Conservation (phyloP, 2,329 filamentous ascomycete species). For the Aspergillus fumigatus region DNA sequence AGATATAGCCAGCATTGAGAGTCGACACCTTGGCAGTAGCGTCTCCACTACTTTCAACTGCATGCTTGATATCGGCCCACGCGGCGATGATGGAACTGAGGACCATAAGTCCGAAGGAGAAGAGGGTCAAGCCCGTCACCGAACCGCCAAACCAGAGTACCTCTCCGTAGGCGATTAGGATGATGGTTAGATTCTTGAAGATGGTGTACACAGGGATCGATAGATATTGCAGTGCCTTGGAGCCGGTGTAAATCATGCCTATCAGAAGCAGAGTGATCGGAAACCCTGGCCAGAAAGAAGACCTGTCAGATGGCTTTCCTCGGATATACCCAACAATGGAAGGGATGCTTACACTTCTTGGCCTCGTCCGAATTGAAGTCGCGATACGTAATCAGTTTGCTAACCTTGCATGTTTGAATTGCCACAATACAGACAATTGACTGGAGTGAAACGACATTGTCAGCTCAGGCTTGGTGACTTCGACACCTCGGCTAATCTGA, state of each 20-base stretch:
- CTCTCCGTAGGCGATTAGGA: constrained; percentile 96
- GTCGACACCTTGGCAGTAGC: constrained; percentile 76
- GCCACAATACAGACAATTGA: constrained; percentile 82
- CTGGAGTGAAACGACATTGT: constrained; percentile 43
- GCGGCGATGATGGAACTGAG: constrained; percentile 89
- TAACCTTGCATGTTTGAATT: constrained; percentile 76
- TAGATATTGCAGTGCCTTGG: constrained; percentile 91
- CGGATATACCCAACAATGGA: background rate
- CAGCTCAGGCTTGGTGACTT: background rate
- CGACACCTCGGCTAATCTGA: background rate
- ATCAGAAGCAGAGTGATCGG: constrained; percentile 93
- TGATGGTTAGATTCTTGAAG: constrained; percentile 99
- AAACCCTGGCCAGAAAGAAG: constrained; percentile 62
- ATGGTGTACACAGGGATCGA: constrained; percentile 99
- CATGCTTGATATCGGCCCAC: constrained; percentile 93
- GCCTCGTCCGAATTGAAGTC: constrained; percentile 87
- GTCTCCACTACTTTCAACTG: constrained; percentile 62
- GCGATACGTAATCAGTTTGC: constrained; percentile 74
- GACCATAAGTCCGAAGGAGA: constrained; percentile 96
- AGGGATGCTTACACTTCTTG: constrained; percentile 69
- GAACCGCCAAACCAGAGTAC: constrained; percentile 96
- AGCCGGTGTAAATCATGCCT: constrained; percentile 98
- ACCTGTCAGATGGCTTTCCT: constrained; percentile 3
- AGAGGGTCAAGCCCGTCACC: constrained; percentile 78
- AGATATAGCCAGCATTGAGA: constrained; percentile 89